Percentiles rank a stretch among this genome's conserved stretches.
These are phyloP conservation scores for Stephania yunnanensis DNA, from an alignment of 164 flowering plant genomes.

Conservation along the genomic window DNA sequence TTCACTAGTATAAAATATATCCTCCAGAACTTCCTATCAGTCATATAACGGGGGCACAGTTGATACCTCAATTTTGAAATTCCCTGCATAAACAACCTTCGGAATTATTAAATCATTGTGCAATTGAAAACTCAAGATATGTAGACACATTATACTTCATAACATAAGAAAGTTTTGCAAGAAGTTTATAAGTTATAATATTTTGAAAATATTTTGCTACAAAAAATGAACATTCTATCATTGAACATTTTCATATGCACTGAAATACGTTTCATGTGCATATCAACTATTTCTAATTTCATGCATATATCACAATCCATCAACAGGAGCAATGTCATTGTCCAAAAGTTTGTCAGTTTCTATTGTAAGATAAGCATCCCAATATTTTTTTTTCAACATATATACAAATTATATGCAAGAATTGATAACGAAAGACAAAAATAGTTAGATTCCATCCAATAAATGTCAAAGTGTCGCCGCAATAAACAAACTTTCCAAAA, in stretches of 20 bases:
- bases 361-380: too few species aligned
- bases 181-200: background rate
- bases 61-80: conserved; percentile 77
- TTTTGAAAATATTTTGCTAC: too few species aligned
- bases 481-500: background rate
- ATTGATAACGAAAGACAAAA: too few species aligned
- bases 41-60: conserved; percentile 83
- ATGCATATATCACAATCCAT: too few species aligned
- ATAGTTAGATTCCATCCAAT: background rate
- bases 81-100: conserved; percentile 48
- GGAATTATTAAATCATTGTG: background rate
- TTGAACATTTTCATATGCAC: too few species aligned
- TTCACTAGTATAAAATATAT: conserved; percentile 76
- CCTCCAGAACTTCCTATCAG: conserved; percentile 89
- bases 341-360: too few species aligned
- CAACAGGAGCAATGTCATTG: too few species aligned
- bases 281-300: too few species aligned
- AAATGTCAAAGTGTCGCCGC: background rate
- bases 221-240: too few species aligned
- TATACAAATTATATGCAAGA: too few species aligned
- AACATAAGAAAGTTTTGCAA: background rate
- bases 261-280: too few species aligned
- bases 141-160: background rate
- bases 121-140: background rate
- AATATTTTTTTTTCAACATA: too few species aligned